Base-by-base conservation (phyloP, 768 basidiomycete species). In the Auriscalpium orientale region DNA sequence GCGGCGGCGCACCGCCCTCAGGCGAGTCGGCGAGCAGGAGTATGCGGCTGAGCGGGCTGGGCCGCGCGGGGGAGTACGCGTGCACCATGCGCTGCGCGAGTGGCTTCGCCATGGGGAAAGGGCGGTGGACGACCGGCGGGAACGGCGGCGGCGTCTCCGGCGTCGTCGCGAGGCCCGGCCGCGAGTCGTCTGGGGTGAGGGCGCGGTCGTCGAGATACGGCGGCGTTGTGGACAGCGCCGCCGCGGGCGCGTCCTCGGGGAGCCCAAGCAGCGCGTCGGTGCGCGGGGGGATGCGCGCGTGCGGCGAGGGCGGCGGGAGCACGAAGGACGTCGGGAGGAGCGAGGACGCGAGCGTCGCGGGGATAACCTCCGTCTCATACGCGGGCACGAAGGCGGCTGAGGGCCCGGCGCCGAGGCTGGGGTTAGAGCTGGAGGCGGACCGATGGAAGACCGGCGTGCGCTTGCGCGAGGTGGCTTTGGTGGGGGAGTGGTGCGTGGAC, bases 31-130 rank as follows among this genome's bases (percentile, higher is more conserved):
- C 78, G 45, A 91, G 74, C 83, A 84, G 81, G 21, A 91, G 75
- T 53, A 91, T 89, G 11, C 89, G 79, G 57, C 87, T 89, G 35
- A 92, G 75, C 2, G 89, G 89, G 59, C 87, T 90, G 0, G 90
- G 89, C 66, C 82, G 85, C 2, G 75, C 84, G 33, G 89, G 89
- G 0, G 90, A 91, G 59, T 91, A 92, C 0, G 89, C 87, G 59
- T 92, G 89, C 4, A 80, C 75, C 84, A 89, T 87, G 54, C 78
- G 81, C 53, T 75, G 70, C 2, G 80, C 84, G 49, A 84, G 72
- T 11, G 89, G 87, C 63, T 87, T 90, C 2, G 87, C 85, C 46
- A 85, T 71, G 0, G 86, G 86, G 71, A 86, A 89, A 1, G 79
- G 74, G n/a, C 68, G 74, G 28, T 69, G 72, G n/a, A 61, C 58